Percentiles rank a stretch among this genome's conserved stretches.
Evolutionary conservation across 352 stramenopile genomes (phyloP).

Genomic region (Labyrinthula sp.): DNA sequence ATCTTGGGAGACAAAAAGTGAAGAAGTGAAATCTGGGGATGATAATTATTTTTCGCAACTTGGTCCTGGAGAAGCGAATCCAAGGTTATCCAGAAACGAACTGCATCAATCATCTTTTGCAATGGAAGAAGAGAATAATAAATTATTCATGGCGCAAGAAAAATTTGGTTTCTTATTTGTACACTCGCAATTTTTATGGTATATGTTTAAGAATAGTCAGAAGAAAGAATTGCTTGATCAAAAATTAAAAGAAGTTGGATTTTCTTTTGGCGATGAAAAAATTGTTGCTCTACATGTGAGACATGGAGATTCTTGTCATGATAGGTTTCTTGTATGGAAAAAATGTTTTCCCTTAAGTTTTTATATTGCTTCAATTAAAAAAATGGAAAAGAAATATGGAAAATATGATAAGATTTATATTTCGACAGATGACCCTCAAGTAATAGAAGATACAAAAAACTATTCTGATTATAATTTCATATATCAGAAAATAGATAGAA

Average conservation of each 20-base stretch:
- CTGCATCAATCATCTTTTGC: too few species aligned
- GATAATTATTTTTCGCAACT: too few species aligned
- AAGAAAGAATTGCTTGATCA: too few species aligned
- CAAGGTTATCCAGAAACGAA: too few species aligned
- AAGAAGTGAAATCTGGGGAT: too few species aligned
- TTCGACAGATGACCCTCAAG: constrained; percentile 13
- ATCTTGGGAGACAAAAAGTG: too few species aligned
- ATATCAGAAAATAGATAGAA: constrained; percentile 9
- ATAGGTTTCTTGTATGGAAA: constrained; percentile 17
- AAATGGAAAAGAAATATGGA: constrained; percentile 2
- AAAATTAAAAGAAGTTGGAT: constrained; percentile 1
- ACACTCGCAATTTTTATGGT: constrained; percentile 14
- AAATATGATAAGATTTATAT: constrained; percentile 22
- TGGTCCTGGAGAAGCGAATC: too few species aligned
- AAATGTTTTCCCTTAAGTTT: constrained; percentile 4
- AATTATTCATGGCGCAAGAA: too few species aligned
- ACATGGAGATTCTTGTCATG: constrained; percentile 25
- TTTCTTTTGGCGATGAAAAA: constrained; percentile 2
- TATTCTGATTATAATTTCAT: constrained; percentile 23
- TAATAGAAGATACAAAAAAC: constrained; percentile 6
- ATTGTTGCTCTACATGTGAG: constrained; percentile 14
- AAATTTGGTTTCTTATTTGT: constrained; percentile 15
- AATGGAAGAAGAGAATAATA: too few species aligned
- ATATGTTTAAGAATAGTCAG: constrained; percentile 7
- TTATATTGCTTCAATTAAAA: constrained; percentile 1